Evolutionary conservation across 148 eudicot species (phyloP).

Genomic region (Vaccinium corymbosum): DNA sequence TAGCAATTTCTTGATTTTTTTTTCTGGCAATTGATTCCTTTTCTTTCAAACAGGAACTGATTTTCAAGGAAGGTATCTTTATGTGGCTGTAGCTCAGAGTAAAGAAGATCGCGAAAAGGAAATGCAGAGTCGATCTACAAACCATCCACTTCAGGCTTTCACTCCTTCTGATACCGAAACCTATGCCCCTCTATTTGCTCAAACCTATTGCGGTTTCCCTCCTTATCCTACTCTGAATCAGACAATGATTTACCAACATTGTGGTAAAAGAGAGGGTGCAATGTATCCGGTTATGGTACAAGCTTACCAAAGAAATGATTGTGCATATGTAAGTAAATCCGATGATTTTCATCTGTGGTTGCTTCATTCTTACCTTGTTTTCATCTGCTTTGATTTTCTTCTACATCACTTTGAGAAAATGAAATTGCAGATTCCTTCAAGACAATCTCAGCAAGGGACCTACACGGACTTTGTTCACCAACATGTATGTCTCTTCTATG

Average conservation of each 20-base stretch:
- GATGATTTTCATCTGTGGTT: not conserved
- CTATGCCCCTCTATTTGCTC: not conserved
- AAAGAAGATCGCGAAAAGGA: slow-evolving; percentile 21
- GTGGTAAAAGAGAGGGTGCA: slow-evolving; percentile 2
- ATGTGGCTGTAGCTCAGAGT: slow-evolving; percentile 28
- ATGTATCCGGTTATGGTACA: slow-evolving; percentile 9
- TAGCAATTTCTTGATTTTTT: not conserved
- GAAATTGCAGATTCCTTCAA: slow-evolving; percentile 14
- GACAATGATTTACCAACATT: slow-evolving; percentile 10
- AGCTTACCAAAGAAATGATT: slow-evolving; percentile 9
- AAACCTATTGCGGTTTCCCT: slow-evolving; percentile 16
- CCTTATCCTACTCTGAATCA: not conserved
- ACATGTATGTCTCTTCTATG: slow-evolving; percentile 9
- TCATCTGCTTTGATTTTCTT: slow-evolving; percentile 5
- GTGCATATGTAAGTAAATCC: slow-evolving; percentile 22
- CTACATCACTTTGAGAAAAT: not conserved
- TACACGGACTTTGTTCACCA: not conserved
- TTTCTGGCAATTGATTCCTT: not conserved
- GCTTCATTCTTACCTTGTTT: not conserved
- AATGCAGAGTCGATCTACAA: slow-evolving; percentile 7
- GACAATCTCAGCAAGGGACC: slow-evolving; percentile 9
- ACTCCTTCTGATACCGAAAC: not conserved
- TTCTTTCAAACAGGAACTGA: slow-evolving; percentile 23
- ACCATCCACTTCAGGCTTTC: not conserved
- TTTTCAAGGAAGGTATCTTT: slow-evolving; percentile 24